phyloP scores from a whole-genome alignment of 345 rosid genomes.

The Acer campestre region DNA sequence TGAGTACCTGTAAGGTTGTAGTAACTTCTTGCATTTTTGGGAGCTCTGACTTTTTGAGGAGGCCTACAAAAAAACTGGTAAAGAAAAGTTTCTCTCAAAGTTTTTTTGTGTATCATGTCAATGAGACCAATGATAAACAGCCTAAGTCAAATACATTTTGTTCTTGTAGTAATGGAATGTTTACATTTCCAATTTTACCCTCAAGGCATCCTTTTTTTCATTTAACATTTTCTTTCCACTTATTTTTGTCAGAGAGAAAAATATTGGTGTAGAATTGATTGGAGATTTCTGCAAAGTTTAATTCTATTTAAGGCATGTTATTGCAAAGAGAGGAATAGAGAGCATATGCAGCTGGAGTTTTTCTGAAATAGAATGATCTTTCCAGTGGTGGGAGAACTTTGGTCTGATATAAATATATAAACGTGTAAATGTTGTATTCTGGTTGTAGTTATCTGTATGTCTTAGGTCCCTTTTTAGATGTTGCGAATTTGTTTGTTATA shows the following conservation, averaged over 20 bases:
- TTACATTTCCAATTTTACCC: constrained; percentile 2
- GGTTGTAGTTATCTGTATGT: neutral
- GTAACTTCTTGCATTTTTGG: constrained; percentile 98
- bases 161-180: neutral
- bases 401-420: neutral
- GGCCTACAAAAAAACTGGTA: constrained; percentile 81
- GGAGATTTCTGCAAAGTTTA: constrained; percentile 2
- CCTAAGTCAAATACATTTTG: constrained; percentile 7
- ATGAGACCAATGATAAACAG: neutral
- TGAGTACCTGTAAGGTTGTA: constrained; percentile 68
- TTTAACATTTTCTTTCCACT: neutral
- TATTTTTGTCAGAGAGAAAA: neutral
- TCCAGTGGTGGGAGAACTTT: neutral
- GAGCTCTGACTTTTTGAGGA: constrained; percentile 87
- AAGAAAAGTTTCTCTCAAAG: constrained; percentile 1
- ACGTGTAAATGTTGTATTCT: neutral
- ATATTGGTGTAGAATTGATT: neutral
- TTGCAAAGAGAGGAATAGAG: neutral
- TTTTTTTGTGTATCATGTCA: constrained; percentile 10
- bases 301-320: constrained; percentile 1
- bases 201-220: neutral
- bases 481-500: neutral
- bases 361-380: neutral
- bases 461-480: neutral
- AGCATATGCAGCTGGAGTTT: neutral